Conservation (phyloP, 371 early-diverging fungal genomes). For the Mortierella sp. region DNA sequence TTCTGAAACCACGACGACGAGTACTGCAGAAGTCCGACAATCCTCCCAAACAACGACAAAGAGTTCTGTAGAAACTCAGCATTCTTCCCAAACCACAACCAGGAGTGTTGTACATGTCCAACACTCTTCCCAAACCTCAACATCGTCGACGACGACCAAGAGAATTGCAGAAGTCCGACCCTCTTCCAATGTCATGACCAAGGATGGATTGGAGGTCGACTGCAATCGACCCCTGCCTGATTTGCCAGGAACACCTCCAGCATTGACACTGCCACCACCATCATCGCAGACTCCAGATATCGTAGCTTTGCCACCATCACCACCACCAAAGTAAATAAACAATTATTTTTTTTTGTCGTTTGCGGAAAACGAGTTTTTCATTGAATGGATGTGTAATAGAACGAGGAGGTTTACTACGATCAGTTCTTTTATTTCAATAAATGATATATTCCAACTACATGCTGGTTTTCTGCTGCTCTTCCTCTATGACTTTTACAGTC, state of each 20-base stretch:
- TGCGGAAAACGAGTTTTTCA: too few species aligned
- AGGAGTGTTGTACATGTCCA: too few species aligned
- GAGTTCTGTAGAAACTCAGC: too few species aligned
- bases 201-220: not conserved
- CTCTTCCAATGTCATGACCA: not conserved
- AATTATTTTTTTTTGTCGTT: not conserved
- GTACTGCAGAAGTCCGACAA: too few species aligned
- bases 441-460: not conserved
- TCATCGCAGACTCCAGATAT: not conserved
- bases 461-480: slow-evolving; percentile 18
- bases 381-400: too few species aligned
- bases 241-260: not conserved
- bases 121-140: too few species aligned
- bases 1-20: not conserved
- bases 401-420: not conserved
- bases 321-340: not conserved
- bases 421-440: not conserved
- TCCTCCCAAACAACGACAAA: not conserved
- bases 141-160: too few species aligned
- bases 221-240: not conserved
- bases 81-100: too few species aligned
- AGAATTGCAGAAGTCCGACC: too few species aligned
- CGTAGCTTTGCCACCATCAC: not conserved
- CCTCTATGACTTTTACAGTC: slow-evolving; percentile 59
- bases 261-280: not conserved